Base-by-base conservation (phyloP, 2,329 filamentous ascomycete genomes). In the Diaporthe amygdali region DNA sequence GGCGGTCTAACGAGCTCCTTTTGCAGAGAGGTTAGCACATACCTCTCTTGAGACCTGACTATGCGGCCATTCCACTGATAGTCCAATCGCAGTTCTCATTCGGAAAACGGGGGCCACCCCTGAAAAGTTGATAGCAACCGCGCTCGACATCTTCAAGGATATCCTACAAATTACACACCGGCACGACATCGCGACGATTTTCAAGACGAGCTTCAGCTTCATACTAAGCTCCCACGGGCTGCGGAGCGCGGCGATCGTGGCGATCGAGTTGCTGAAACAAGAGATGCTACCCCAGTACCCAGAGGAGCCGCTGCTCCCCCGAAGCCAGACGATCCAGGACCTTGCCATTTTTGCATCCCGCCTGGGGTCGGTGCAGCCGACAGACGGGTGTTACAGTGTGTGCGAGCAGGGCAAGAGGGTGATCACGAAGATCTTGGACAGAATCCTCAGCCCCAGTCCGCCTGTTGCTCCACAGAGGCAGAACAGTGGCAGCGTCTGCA, bases 251-350 rank as follows among this genome's bases (percentile, higher is more conserved):
- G 78, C 78, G 5, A 79, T 82, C 46, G 76, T 82, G 41, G 80
- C 79, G 20, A 77, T 81, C 32, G 80, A 81, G 72, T 71, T 82
- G 56, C 72, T 81, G 37, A 79, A 79, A 68, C 80, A 81, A 72
- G 80, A 82, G 66, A 71, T 73, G 69, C 56, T 71, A 44, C 64
- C 71, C 1, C 77, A 77, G 20, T 78, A 80, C 64, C 79, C 79
- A 9, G 77, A 76, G 71, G 74, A 77, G n/a, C 78, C 78, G n/a
- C 73, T 79, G 47, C 68, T 82, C 25, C 79, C 79, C 20, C 76
- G 79, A 30, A 81, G 80, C 67, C 77, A 79, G 63, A 82, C 80
- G 6, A 81, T 82, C 25, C 80, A 81, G 71, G 78, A 81, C 64
- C 73, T 82, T 17, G 77, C 80, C 17, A 78, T 81, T 5, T 81